Conservation (phyloP, 768 basidiomycete genomes). For the Kwoniella pini region DNA sequence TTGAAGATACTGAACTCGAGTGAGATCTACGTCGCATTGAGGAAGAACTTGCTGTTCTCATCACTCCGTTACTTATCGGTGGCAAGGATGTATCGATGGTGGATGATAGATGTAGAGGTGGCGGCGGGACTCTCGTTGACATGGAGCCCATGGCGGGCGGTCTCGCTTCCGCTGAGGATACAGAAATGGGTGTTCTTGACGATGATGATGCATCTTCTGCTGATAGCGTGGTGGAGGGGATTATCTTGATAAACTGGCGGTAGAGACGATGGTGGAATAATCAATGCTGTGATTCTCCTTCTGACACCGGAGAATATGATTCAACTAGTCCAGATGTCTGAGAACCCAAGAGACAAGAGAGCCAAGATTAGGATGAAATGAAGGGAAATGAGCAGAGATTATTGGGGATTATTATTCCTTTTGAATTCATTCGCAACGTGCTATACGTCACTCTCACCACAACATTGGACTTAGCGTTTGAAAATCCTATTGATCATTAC, state of each 20-base stretch:
- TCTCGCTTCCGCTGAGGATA: slow-evolving; percentile 7
- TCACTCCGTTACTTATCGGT: not conserved
- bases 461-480: too few relatives aligned
- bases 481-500: too few relatives aligned
- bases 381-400: too few relatives aligned
- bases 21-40: slow-evolving; percentile 8
- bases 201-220: slow-evolving; percentile 6
- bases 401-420: too few relatives aligned
- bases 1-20: slow-evolving; percentile 15
- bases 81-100: not conserved
- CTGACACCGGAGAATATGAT: too few relatives aligned
- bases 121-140: slow-evolving; percentile 2
- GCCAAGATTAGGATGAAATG: too few relatives aligned
- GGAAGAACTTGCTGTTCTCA: not conserved
- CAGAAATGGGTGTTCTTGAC: not conserved
- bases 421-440: too few relatives aligned
- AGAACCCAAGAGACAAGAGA: too few relatives aligned
- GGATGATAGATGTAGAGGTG: not conserved
- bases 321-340: too few relatives aligned
- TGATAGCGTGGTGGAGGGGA: slow-evolving; percentile 9
- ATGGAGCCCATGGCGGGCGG: slow-evolving; percentile 15
- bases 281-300: too few relatives aligned
- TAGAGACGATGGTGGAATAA: too few relatives aligned
- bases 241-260: slow-evolving; percentile 9
- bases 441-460: too few relatives aligned